phyloP scores from a whole-genome alignment of 2,329 filamentous ascomycete genomes.

The Botrytis byssoidea region DNA sequence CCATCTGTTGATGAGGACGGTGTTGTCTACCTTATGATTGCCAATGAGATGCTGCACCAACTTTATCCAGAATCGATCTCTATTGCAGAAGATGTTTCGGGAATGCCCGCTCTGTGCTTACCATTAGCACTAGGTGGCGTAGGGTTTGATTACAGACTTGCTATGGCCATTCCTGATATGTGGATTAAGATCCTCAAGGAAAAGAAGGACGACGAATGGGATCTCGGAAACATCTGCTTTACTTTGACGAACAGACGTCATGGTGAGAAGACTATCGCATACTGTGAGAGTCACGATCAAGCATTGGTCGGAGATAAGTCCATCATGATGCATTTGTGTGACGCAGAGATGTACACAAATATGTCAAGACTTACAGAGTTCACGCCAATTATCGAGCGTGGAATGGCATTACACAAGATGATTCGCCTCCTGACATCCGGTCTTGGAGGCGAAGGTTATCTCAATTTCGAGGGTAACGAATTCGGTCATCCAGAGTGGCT shows the following conservation, averaged over 20 bases:
- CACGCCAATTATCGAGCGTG: slow-evolving; percentile 84
- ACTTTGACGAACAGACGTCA: slow-evolving; percentile 91
- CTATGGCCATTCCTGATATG: slow-evolving; percentile 97
- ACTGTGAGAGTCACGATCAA: slow-evolving; percentile 96
- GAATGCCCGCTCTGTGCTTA: slow-evolving; percentile 95
- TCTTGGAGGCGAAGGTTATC: slow-evolving; percentile 91
- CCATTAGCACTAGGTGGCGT: slow-evolving; percentile 83
- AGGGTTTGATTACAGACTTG: slow-evolving; percentile 94
- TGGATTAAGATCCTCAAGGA: slow-evolving; percentile 99
- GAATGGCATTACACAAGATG: slow-evolving; percentile 94
- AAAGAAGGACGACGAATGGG: slow-evolving; percentile 81
- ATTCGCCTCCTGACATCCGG: slow-evolving; percentile 90
- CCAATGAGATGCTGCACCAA: slow-evolving; percentile 92
- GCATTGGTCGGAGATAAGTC: slow-evolving; percentile 96
- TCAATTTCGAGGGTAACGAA: slow-evolving; percentile 99
- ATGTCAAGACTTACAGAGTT: slow-evolving; percentile 87
- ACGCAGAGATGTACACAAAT: slow-evolving; percentile 95
- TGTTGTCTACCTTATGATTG: slow-evolving; percentile 91
- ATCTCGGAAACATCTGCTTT: slow-evolving; percentile 79
- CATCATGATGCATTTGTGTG: slow-evolving; percentile 96
- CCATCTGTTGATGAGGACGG: slow-evolving; percentile 86
- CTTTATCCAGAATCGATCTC: slow-evolving; percentile 87
- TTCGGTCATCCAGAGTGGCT: slow-evolving; percentile 99
- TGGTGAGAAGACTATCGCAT: slow-evolving; percentile 97
- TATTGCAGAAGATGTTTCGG: slow-evolving; percentile 94